Base-by-base conservation (phyloP, 2,329 filamentous ascomycete species). In the Claviceps humidiphila region DNA sequence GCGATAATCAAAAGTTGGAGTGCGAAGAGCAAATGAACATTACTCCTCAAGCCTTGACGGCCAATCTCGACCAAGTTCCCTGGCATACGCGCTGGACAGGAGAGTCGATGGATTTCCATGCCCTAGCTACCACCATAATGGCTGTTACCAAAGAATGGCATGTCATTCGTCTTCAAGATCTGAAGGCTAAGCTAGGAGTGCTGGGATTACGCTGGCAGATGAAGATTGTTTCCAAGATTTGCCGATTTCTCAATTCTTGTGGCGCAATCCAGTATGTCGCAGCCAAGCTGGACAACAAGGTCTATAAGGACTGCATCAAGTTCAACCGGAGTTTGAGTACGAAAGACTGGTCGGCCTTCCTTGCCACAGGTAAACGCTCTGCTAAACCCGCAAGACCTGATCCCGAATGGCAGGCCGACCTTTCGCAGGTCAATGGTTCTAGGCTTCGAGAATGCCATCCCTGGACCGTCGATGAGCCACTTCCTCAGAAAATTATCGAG, bases 231-330 rank as follows among this genome's bases (percentile, higher is more conserved):
- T 75, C 79, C 7, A 80, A 78, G 58, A 74, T 76, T 14, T 78
- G 76, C 47, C 73, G 80, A 16, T 78, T 78, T 58, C 72, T 82
- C 54, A 77, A 77, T 22, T 71, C 73, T 24, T 68, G 75, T 47
- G 80, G 78, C 5, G 71, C 76, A 30, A 69, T 81, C 20, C 73
- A 74, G 47, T 81, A 79, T 56, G 75, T 80, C 3, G 77, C 77
- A 3, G 78, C 78, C 4, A 74, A 72, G 40, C 74, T 80, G 11
- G 68, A 71, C 16, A 71, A 73, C 38, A 73, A 73, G 51, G 66
- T 82, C 5, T 81, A 77, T 66, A 81, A 80, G 57, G 78, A 82
- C 57, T 83, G 80, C 57, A 70, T 83, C 55, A 78, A 78, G 56
- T 82, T 75, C 53, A 65, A 75, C 47, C 70, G 78, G 45, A 77